These are phyloP conservation scores for Porogramme epimiltina DNA, from an alignment of 1,284 basidiomycete genomes.

Conservation along the genomic window DNA sequence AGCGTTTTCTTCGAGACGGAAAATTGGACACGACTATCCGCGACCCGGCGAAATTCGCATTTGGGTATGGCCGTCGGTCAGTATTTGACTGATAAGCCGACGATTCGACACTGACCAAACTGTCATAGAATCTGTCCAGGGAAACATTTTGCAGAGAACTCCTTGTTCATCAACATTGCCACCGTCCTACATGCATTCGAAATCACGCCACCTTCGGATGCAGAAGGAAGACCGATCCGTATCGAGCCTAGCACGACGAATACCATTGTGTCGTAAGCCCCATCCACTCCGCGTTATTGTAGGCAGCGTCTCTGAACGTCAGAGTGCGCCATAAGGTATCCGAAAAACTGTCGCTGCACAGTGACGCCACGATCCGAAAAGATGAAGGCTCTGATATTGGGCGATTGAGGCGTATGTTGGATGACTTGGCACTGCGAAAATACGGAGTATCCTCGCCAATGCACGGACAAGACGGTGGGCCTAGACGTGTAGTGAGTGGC, in stretches of 20 bases:
- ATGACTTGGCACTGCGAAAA: too few relatives aligned
- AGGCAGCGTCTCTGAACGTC: neutral
- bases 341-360: slow-evolving; percentile 14
- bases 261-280: slow-evolving; percentile 9
- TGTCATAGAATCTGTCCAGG: slow-evolving; percentile 13
- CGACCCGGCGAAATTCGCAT: slow-evolving; percentile 32
- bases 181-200: slow-evolving; percentile 7
- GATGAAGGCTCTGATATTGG: slow-evolving; percentile 5
- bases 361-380: slow-evolving; percentile 10
- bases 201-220: neutral
- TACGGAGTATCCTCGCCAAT: too few relatives aligned
- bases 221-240: neutral
- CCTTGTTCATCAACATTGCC: slow-evolving; percentile 8
- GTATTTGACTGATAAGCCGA: neutral
- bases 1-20: slow-evolving; percentile 35
- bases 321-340: neutral
- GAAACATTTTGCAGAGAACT: slow-evolving; percentile 10
- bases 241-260: slow-evolving; percentile 12
- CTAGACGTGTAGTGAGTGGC: too few relatives aligned
- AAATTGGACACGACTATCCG: slow-evolving; percentile 31
- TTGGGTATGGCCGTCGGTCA: slow-evolving; percentile 39
- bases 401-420: too few relatives aligned
- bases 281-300: too few relatives aligned
- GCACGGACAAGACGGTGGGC: too few relatives aligned
- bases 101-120: too few relatives aligned